Conservation (phyloP, 495 filamentous ascomycete genomes). For the Acidomyces sp. region DNA sequence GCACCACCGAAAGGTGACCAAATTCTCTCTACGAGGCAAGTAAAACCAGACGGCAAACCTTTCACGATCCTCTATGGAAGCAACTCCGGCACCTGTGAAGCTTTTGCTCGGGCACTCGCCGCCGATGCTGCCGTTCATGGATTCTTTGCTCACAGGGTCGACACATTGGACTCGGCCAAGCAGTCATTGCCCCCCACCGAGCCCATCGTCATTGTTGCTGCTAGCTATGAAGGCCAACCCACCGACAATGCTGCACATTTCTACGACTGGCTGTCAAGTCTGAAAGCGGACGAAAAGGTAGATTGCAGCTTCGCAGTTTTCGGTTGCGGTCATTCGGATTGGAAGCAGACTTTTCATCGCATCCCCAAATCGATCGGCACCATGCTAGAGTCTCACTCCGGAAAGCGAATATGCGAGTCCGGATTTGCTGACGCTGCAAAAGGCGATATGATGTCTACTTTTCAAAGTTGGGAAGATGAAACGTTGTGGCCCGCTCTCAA, state of each 20-base stretch:
- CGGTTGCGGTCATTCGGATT: slow-evolving; percentile 50
- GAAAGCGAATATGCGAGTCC: slow-evolving; percentile 6
- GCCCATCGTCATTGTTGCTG: slow-evolving; percentile 53
- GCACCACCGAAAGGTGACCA: slow-evolving; percentile 14
- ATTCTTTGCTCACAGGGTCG: slow-evolving; percentile 38
- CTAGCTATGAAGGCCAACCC: slow-evolving; percentile 63
- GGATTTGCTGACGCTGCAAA: slow-evolving; percentile 14
- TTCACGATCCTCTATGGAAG: slow-evolving; percentile 61
- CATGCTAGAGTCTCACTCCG: slow-evolving; percentile 12
- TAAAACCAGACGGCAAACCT: slow-evolving; percentile 26
- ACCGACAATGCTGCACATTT: slow-evolving; percentile 63
- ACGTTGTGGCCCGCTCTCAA: slow-evolving; percentile 13
- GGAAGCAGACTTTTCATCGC: slow-evolving; percentile 58
- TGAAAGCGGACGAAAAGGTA: slow-evolving; percentile 37
- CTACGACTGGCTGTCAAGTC: slow-evolving; percentile 46
- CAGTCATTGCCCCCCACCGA: slow-evolving; percentile 47
- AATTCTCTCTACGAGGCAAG: slow-evolving; percentile 10
- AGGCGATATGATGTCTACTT: slow-evolving; percentile 17
- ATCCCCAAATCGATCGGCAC: slow-evolving; percentile 53
- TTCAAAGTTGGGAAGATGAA: slow-evolving; percentile 18
- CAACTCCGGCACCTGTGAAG: slow-evolving; percentile 65
- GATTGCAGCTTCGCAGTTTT: slow-evolving; percentile 52
- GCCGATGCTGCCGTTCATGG: slow-evolving; percentile 45
- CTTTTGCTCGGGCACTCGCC: slow-evolving; percentile 50
- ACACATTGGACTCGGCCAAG: slow-evolving; percentile 47